Conservation (phyloP, 768 basidiomycete genomes). For the Amanita rubescens region DNA sequence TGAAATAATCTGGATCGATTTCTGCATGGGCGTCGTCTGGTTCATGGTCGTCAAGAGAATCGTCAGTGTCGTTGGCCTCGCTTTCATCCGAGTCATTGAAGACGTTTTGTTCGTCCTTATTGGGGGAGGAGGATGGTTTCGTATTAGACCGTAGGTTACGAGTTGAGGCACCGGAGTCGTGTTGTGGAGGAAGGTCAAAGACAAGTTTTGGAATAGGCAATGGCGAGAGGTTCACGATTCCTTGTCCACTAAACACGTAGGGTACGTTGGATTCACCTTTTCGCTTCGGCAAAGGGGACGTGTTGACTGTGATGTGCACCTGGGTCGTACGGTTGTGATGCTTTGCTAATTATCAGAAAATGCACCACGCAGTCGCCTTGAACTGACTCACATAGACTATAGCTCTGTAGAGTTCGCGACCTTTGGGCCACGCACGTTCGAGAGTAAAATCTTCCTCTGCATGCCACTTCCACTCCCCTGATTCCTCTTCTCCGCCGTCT, state of each 20-base stretch:
- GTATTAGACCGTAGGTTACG: slow-evolving; percentile 8
- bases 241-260: slow-evolving; percentile 48
- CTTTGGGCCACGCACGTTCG: slow-evolving; percentile 50
- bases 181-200: slow-evolving; percentile 3
- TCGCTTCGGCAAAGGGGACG: slow-evolving; percentile 40
- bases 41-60: slow-evolving; percentile 12
- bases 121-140: slow-evolving; percentile 10
- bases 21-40: slow-evolving; percentile 14
- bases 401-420: slow-evolving; percentile 33
- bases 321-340: slow-evolving; percentile 44
- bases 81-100: slow-evolving; percentile 15
- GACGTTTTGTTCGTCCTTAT: slow-evolving; percentile 15
- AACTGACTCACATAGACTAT: slow-evolving; percentile 53
- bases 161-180: not conserved
- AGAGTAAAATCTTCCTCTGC: slow-evolving; percentile 62
- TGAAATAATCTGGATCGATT: slow-evolving; percentile 8
- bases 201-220: slow-evolving; percentile 15
- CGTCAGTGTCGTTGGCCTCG: slow-evolving; percentile 6
- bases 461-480: slow-evolving; percentile 57
- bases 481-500: slow-evolving; percentile 25
- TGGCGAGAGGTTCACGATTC: slow-evolving; percentile 31
- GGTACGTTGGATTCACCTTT: slow-evolving; percentile 57
- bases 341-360: slow-evolving; percentile 24
- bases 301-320: slow-evolving; percentile 61
- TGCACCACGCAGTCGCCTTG: not conserved